Evolutionary conservation across 495 filamentous ascomycete species (phyloP).

Genomic region (Penicillium turbatum): DNA sequence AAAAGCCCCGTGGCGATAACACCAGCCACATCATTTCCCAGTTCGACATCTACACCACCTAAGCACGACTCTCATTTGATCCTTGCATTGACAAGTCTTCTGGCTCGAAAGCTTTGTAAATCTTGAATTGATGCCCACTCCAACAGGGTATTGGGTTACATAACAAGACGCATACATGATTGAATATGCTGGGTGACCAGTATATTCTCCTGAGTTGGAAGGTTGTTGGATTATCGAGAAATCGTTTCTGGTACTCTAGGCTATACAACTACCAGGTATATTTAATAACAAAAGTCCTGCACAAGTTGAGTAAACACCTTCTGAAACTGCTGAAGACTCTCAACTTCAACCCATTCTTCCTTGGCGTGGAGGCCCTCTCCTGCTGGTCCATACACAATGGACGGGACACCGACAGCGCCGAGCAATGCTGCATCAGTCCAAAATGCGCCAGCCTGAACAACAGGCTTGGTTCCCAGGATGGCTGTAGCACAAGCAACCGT

Average conservation of each 20-base stretch:
- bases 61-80: too few species aligned
- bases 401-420: slow-evolving; percentile 34
- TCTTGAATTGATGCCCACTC: too few species aligned
- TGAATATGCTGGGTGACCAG: background rate
- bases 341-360: slow-evolving; percentile 43
- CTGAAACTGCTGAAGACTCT: slow-evolving; percentile 29
- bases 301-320: slow-evolving; percentile 22
- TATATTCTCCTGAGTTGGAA: background rate
- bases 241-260: too few species aligned
- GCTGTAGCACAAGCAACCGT: slow-evolving; percentile 17
- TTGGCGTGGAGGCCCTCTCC: slow-evolving; percentile 43
- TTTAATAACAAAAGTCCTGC: slow-evolving; percentile 29
- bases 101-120: too few species aligned
- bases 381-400: slow-evolving; percentile 39
- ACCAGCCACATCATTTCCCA: background rate
- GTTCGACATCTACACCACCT: too few species aligned
- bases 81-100: too few species aligned
- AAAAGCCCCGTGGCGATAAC: slow-evolving; percentile 14
- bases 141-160: too few species aligned
- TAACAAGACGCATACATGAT: too few species aligned
- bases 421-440: slow-evolving; percentile 46
- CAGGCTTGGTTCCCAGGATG: slow-evolving; percentile 14
- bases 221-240: too few species aligned
- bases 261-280: too few species aligned
- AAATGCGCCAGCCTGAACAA: slow-evolving; percentile 25